Conservation (phyloP, 2,329 filamentous ascomycete genomes). For the Aspergillus quadricinctus region DNA sequence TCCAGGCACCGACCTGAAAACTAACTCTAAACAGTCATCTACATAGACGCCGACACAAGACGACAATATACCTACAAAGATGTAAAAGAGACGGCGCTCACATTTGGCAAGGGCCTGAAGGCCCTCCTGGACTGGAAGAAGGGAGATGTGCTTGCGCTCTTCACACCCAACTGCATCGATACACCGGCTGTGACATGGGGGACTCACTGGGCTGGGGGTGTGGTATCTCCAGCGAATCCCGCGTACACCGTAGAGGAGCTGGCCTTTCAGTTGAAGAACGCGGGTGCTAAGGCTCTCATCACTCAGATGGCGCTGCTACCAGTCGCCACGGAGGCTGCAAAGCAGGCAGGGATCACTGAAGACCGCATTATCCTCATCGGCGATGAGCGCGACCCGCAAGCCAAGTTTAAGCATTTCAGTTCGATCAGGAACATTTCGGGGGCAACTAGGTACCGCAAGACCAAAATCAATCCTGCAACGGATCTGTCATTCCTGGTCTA, state of each 20-base stretch:
- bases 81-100: slow-evolving; percentile 59
- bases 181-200: slow-evolving; percentile 74
- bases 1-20: neutral
- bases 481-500: slow-evolving; percentile 85
- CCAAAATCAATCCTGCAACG: slow-evolving; percentile 61
- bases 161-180: slow-evolving; percentile 82
- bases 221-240: slow-evolving; percentile 82
- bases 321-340: slow-evolving; percentile 63
- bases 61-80: slow-evolving; percentile 67
- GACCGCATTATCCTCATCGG: slow-evolving; percentile 75
- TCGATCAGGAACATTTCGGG: slow-evolving; percentile 62
- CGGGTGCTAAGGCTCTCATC: slow-evolving; percentile 66
- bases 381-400: slow-evolving; percentile 52
- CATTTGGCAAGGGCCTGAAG: slow-evolving; percentile 78
- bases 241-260: slow-evolving; percentile 81
- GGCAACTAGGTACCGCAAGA: slow-evolving; percentile 54
- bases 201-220: slow-evolving; percentile 74
- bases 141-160: slow-evolving; percentile 77
- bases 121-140: slow-evolving; percentile 72
- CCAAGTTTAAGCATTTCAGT: slow-evolving; percentile 66
- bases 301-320: slow-evolving; percentile 67
- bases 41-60: slow-evolving; percentile 68
- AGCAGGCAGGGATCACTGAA: slow-evolving; percentile 63
- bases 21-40: slow-evolving; percentile 58
- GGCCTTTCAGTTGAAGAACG: slow-evolving; percentile 76